A percentile compares a stretch with the other conserved stretches of the same genome.
phyloP scores from a whole-genome alignment of 2,329 filamentous ascomycete genomes.

The Exophiala calicioides region DNA sequence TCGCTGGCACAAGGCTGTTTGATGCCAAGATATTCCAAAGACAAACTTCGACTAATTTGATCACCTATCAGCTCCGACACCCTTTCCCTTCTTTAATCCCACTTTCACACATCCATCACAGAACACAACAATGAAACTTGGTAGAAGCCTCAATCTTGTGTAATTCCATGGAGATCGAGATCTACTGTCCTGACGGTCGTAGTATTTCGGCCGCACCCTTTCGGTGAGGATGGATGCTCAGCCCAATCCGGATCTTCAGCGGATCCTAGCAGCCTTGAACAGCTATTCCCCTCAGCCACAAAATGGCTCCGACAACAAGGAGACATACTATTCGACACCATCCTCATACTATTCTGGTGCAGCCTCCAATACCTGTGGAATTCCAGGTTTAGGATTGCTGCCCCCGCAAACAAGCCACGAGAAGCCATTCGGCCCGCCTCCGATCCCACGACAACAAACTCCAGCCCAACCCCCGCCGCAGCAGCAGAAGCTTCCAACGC shows the following conservation, averaged over 20 bases:
- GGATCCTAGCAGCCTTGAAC: constrained; percentile 26
- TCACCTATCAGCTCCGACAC: too few species aligned
- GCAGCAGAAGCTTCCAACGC: neutral
- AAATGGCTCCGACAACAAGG: neutral
- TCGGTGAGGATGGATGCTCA: constrained; percentile 19
- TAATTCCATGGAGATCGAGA: neutral
- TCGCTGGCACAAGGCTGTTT: too few species aligned
- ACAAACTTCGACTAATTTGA: too few species aligned
- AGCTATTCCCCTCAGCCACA: constrained; percentile 13
- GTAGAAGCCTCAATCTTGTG: neutral
- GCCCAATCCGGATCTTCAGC: constrained; percentile 29
- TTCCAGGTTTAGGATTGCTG: constrained; percentile 22
- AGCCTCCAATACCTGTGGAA: neutral
- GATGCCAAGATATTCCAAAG: too few species aligned
- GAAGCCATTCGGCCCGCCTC: constrained; percentile 15
- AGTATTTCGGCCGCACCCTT: neutral
- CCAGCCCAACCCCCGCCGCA: neutral
- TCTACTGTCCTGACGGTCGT: neutral
- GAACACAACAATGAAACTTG: too few species aligned
- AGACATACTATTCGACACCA: neutral
- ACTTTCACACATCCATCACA: too few species aligned
- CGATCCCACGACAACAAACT: constrained; percentile 11
- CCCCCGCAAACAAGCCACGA: constrained; percentile 7
- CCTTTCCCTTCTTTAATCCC: too few species aligned
- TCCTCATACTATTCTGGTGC: neutral